A percentile compares a stretch with the other conserved stretches of the same genome.
Evolutionary conservation across 1,284 basidiomycete genomes (phyloP).

Genomic region (Puccinia triticina): DNA sequence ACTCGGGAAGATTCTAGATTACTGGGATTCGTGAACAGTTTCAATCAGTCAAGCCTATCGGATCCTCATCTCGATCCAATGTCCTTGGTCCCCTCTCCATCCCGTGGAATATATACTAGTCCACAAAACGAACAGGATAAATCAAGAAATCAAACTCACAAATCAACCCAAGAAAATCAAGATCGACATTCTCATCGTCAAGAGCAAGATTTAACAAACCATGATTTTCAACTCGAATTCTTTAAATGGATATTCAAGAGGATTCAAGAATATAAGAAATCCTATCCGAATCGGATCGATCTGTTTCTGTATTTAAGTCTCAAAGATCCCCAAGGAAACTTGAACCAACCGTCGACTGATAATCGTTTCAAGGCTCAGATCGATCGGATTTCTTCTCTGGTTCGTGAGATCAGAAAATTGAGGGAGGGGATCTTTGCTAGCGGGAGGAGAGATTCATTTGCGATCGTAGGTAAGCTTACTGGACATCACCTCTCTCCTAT

Average conservation of each 20-base stretch:
- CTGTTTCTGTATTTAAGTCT: slow-evolving; percentile 19
- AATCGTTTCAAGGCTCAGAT: slow-evolving; percentile 11
- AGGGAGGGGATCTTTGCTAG: slow-evolving; percentile 48
- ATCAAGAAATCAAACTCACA: background rate
- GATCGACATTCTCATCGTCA: background rate
- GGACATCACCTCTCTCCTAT: no score
- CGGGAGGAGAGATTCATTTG: slow-evolving; percentile 32
- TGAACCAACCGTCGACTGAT: background rate
- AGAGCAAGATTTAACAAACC: slow-evolving; percentile 33
- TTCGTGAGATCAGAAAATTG: slow-evolving; percentile 39
- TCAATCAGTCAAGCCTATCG: background rate
- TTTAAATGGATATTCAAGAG: slow-evolving; percentile 33
- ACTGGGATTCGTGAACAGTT: slow-evolving; percentile 10
- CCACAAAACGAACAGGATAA: background rate
- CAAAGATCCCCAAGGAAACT: slow-evolving; percentile 18
- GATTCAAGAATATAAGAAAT: slow-evolving; percentile 2
- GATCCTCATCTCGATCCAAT: slow-evolving; percentile 38
- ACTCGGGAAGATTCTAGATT: slow-evolving; percentile 19
- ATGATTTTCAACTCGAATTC: slow-evolving; percentile 36
- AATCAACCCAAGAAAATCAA: background rate
- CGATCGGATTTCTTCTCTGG: slow-evolving; percentile 15
- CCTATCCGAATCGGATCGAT: slow-evolving; percentile 29
- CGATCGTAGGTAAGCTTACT: slow-evolving; percentile 38
- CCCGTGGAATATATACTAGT: slow-evolving; percentile 29
- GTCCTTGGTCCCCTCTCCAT: slow-evolving; percentile 46